Base-by-base conservation (phyloP, 2,329 filamentous ascomycete genomes). In the Talaromyces sp. region DNA sequence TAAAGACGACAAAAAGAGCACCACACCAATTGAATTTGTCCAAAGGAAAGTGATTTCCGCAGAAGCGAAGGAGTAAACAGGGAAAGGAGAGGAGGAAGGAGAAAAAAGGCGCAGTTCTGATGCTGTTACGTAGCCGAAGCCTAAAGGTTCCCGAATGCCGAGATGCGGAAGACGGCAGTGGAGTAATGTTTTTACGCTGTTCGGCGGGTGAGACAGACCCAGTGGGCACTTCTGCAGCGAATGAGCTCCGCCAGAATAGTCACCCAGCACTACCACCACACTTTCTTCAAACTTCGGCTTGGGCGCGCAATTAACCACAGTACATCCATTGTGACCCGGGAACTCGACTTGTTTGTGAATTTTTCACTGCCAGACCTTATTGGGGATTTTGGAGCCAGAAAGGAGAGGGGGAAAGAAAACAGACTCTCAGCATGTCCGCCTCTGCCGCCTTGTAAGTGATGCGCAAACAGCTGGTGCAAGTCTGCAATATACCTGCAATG, bases 371-470 rank as follows among this genome's bases (percentile, higher is more conserved):
- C 14, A 13, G 11, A 13, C 32, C 32, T 14, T 4, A 13, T 17
- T 19, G 16, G 36, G 20, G 17, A n/a, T 14, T 35, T 6, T 14
- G 13, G 7, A 35, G 8, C 36, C 36, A 13, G 17, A 19, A 39
- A 37, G 20, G 16, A 39, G 7, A 39, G n/a, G 6, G 4, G 14
- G n/a, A n/a, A 42, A 9, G 24, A 32, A n/a, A n/a, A 51, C 30
- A 42, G 29, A 51, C 24, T 27, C 27, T 32, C 57, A 69, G 45
- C 35, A 75, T 76, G 73, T 67, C 73, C 37, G 46, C 60, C 56
- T 65, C 70, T 57, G 58, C 71, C 51, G 73, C 70, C 43, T 64
- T 68, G 75, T 78, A 70, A 61, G 71, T 67, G 10, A 10, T 16
- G 29, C 13, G 16, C 35, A 32, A 42, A 45, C 19, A 6, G 27